phyloP scores from a whole-genome alignment of 2,329 filamentous ascomycete genomes.

The Aureobasidium sp. region DNA sequence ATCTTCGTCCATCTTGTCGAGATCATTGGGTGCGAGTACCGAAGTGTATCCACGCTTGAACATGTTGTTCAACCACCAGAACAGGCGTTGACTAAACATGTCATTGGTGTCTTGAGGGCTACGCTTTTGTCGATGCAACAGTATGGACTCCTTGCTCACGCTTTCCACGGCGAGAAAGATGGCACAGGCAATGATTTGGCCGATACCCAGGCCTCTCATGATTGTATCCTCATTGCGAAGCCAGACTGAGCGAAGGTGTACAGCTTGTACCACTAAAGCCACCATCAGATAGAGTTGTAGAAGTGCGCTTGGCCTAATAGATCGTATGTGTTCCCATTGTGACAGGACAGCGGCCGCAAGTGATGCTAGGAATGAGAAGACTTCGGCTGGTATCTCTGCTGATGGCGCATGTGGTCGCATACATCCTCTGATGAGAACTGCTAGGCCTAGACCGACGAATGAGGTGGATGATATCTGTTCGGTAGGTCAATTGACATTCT shows the following conservation, averaged over 20 bases:
- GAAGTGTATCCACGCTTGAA: constrained; percentile 25
- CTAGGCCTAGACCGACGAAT: constrained; percentile 23
- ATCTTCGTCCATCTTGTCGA: constrained; percentile 24
- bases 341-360: constrained; percentile 22
- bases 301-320: constrained; percentile 24
- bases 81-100: constrained; percentile 31
- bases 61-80: constrained; percentile 32
- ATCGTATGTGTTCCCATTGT: constrained; percentile 24
- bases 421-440: constrained; percentile 19
- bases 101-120: constrained; percentile 33
- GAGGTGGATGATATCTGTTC: constrained; percentile 14
- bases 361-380: constrained; percentile 22
- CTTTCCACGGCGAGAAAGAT: constrained; percentile 25
- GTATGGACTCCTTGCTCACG: constrained; percentile 22
- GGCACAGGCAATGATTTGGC: constrained; percentile 21
- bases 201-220: constrained; percentile 16
- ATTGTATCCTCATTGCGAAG: constrained; percentile 21
- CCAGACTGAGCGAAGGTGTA: constrained; percentile 24
- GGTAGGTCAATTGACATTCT: not conserved
- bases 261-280: constrained; percentile 24
- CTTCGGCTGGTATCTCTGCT: constrained; percentile 22
- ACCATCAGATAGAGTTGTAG: constrained; percentile 27
- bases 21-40: constrained; percentile 23
- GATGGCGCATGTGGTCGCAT: not conserved
- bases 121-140: constrained; percentile 20